phyloP scores from a whole-genome alignment of 495 filamentous ascomycete genomes.

The Chaetomium cochliodes region DNA sequence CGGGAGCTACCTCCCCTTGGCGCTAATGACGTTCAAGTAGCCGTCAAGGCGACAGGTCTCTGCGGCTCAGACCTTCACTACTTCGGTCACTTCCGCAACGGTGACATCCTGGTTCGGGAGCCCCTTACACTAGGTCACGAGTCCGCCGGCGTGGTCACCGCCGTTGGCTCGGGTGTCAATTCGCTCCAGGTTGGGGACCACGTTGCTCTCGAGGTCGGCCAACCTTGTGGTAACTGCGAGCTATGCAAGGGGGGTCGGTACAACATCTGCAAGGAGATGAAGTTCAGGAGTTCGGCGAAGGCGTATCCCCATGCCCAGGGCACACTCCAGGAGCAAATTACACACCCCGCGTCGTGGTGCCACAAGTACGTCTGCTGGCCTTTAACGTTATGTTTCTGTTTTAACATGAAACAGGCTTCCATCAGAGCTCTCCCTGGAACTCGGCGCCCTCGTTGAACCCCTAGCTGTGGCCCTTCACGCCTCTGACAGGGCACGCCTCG shows the following conservation, averaged over 20 bases:
- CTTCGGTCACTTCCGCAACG: slow-evolving; percentile 65
- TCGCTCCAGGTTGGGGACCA: slow-evolving; percentile 59
- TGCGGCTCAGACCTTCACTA: slow-evolving; percentile 72
- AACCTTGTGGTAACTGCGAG: slow-evolving; percentile 70
- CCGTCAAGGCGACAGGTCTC: slow-evolving; percentile 59
- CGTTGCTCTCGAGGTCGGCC: slow-evolving; percentile 80
- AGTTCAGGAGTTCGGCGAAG: slow-evolving; percentile 77
- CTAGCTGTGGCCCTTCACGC: slow-evolving; percentile 79
- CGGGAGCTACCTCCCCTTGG: slow-evolving; percentile 43
- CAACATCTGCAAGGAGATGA: slow-evolving; percentile 81
- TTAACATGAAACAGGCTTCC: slow-evolving; percentile 53
- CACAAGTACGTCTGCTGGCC: slow-evolving; percentile 50
- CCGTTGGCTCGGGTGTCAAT: slow-evolving; percentile 50
- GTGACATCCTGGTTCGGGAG: slow-evolving; percentile 62
- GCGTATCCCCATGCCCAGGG: slow-evolving; percentile 76
- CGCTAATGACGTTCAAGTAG: slow-evolving; percentile 56
- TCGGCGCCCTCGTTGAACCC: slow-evolving; percentile 77
- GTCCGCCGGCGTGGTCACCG: slow-evolving; percentile 57
- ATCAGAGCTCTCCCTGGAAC: slow-evolving; percentile 56
- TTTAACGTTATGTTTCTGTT: neutral
- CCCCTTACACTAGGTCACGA: slow-evolving; percentile 64
- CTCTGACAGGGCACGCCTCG: slow-evolving; percentile 58
- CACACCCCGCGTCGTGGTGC: slow-evolving; percentile 69
- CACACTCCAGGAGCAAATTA: slow-evolving; percentile 75
- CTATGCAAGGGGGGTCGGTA: slow-evolving; percentile 69